Evolutionary conservation across 768 basidiomycete genomes (phyloP).

Genomic region (Lactarius psammicola): DNA sequence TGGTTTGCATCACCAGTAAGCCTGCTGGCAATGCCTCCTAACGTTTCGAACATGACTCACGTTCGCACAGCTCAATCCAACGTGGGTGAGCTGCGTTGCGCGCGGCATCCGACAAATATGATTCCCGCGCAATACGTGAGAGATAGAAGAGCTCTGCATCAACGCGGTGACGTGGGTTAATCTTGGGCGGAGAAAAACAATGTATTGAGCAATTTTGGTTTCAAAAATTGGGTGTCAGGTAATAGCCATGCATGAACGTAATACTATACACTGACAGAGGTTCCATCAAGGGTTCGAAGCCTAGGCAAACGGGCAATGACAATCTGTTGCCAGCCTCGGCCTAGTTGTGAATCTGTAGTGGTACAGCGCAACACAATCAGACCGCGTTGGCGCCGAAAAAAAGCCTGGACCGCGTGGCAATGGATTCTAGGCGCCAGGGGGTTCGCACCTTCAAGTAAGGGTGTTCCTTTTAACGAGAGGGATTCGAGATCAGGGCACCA

Average conservation of each 20-base stretch:
- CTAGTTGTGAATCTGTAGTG: slow-evolving; percentile 38
- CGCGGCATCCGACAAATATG: slow-evolving; percentile 44
- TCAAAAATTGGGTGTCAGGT: slow-evolving; percentile 14
- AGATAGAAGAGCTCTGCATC: slow-evolving; percentile 86
- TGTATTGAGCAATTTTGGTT: slow-evolving; percentile 1
- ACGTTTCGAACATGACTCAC: slow-evolving; percentile 41
- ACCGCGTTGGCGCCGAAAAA: neutral
- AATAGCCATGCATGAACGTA: neutral
- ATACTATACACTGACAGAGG: slow-evolving; percentile 45
- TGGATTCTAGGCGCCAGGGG: neutral
- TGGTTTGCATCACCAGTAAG: neutral
- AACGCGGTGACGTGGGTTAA: slow-evolving; percentile 65
- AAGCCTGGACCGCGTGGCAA: neutral
- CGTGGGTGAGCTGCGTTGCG: slow-evolving; percentile 56
- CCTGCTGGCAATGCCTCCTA: neutral
- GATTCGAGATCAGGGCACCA: slow-evolving; percentile 72
- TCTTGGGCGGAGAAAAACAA: slow-evolving; percentile 41
- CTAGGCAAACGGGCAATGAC: slow-evolving; percentile 67
- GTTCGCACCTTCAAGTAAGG: slow-evolving; percentile 55
- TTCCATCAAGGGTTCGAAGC: slow-evolving; percentile 61
- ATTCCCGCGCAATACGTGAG: slow-evolving; percentile 55
- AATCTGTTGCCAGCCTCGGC: slow-evolving; percentile 53
- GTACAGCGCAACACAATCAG: neutral
- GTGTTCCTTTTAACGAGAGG: slow-evolving; percentile 61
- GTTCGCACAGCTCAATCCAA: slow-evolving; percentile 60